Evolutionary conservation across 345 rosid species (phyloP), one percentile per base, ranked within the genome.

Genomic region (Eucalyptus camaldulensis): DNA sequence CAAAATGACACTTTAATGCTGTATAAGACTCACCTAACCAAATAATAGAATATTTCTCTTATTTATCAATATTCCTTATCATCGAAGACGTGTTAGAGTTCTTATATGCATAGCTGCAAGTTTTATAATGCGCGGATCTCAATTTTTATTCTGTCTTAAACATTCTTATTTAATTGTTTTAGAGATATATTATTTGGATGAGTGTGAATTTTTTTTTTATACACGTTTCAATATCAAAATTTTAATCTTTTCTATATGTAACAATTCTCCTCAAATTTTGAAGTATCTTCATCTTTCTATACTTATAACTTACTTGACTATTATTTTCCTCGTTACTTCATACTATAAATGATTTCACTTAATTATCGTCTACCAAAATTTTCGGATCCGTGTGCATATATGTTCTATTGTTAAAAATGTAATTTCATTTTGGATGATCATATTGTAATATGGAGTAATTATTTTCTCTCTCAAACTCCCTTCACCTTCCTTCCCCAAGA

Each of bases 361-460:
- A 7, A n/a, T n/a, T 8, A n/a, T n/a, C 19, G 9, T 65, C 37
- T n/a, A 13, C 76, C 76, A 14, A 7, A 65, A 6, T 7, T n/a
- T 65, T n/a, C 6, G 16, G 37, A 27, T 62, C n/a, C 21, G 0
- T n/a, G 33, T n/a, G 19, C 6, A 2, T 65, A n/a, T n/a, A 0
- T 65, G 40, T 0, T 65, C 76, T 65, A 65, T 31, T n/a, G 40
- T 14, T 7, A 65, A 65, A 8, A 15, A n/a, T 65, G 76, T 7
- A 0, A 65, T 14, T 16, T 65, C 5, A n/a, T n/a, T n/a, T 65
- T n/a, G 40, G 6, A 65, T 65, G 76, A 7, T 65, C 1, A 29
- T 62, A 62, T 13, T 65, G 76, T n/a, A 65, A 7, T 1, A 65
- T n/a, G 19, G 76, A n/a, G 21, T 65, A 15, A 31, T 5, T 13